Base-by-base conservation (phyloP, 225 moss, liverwort and hornwort genomes). In the Pleurozium schreberi region DNA sequence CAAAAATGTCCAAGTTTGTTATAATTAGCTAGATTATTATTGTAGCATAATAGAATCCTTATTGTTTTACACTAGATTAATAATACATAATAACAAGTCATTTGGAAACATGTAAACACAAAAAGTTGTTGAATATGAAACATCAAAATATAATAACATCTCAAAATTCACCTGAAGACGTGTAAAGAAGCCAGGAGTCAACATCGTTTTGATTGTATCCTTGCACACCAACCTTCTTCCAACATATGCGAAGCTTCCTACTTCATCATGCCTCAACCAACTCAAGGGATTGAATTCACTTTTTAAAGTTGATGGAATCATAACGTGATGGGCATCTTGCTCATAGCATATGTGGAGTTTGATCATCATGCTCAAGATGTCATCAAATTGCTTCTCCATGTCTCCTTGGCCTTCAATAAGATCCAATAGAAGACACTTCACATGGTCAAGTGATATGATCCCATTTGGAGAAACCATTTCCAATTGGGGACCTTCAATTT, bases 1-100 rank as follows among this genome's bases (percentile, higher is more conserved):
- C 0, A 22, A 5, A 33, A 22, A 34, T 22, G 10, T 34, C 4
- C 9, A 14, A 14, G 5, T 14, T 34, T 5, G 3, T 0, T 6
- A 22, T 1, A 9, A 2, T 33, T 50, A 9, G 3, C 3, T 76
- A 4, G 4, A 18, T 42, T 30, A 30, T 4, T 28, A 17, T 28
- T 28, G 45, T 5, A 45, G 17, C 18, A 18, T 0, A 6, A 22
- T 22, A 19, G 19, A 11, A 10, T 19, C 4, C 1, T 47, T 11
- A 19, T 0, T 4, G 31, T 2, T 19, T 75, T 19, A 7, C 14
- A 14, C 27, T 10, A n/a, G n/a, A n/a, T 43, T 14, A 1, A 27
- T 8, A 43, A 16, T 43, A 17, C 1, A 27, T 8, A 22, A 34
- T 9, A 8, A 52, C 5, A 53, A 23, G 5, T 36, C 9, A 34